Conservation (phyloP, 2,329 filamentous ascomycete species). For the Colletotrichum neosansevieriae region DNA sequence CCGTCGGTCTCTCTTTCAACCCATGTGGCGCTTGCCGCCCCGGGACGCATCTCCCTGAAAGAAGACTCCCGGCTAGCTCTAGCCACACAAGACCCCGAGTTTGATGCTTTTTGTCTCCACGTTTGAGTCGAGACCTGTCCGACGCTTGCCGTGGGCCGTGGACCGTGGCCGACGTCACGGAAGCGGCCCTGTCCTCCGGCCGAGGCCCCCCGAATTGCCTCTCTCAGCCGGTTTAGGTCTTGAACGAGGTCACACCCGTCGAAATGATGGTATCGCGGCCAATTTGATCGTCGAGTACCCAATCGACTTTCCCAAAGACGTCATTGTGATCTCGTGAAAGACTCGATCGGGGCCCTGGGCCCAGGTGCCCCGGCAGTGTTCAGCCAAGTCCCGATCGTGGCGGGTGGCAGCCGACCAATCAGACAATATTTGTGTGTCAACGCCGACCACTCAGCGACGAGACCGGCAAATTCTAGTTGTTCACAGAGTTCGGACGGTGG, state of each 20-base stretch:
- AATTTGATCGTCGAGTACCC: conserved; percentile 15
- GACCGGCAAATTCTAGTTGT: conserved; percentile 37
- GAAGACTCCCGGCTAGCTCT: neutral
- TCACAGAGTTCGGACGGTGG: conserved; percentile 33
- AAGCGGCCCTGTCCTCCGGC: conserved; percentile 23
- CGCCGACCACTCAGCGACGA: conserved; percentile 41
- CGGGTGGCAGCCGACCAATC: conserved; percentile 39
- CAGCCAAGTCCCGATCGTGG: conserved; percentile 39
- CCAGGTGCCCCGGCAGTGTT: conserved; percentile 39
- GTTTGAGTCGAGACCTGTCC: conserved; percentile 17
- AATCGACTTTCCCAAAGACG: conserved; percentile 33
- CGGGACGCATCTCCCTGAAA: conserved; percentile 20
- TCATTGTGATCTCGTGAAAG: conserved; percentile 37
- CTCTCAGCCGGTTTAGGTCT: conserved; percentile 19
- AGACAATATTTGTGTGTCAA: conserved; percentile 41
- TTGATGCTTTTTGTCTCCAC: conserved; percentile 6
- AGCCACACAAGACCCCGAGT: neutral
- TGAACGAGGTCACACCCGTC: conserved; percentile 9
- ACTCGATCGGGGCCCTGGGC: conserved; percentile 33
- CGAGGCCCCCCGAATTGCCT: conserved; percentile 20
- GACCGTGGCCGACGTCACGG: conserved; percentile 34
- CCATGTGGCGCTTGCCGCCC: conserved; percentile 34
- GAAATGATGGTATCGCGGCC: conserved; percentile 28
- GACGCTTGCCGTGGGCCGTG: conserved; percentile 35
- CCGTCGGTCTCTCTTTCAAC: conserved; percentile 22